Conservation (phyloP, 2,329 filamentous ascomycete species). For the Amylocarpus encephaloides region DNA sequence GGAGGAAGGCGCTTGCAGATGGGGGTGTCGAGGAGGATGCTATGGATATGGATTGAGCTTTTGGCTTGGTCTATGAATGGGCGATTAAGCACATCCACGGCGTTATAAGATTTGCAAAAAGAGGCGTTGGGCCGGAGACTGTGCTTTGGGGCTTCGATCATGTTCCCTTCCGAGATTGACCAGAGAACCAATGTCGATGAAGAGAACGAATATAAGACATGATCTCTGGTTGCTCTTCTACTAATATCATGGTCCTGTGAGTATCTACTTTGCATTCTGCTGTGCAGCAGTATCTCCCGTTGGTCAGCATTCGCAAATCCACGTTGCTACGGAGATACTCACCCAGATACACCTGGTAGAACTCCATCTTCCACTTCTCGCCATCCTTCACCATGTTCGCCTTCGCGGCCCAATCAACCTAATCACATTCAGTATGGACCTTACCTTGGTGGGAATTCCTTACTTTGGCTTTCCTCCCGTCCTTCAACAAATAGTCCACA, state of each 20-base stretch:
- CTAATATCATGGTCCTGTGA: not conserved
- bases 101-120: conserved; percentile 11
- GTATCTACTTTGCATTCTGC: conserved; percentile 19
- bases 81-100: conserved; percentile 1
- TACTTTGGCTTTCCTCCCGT: conserved; percentile 33
- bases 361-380: conserved; percentile 25
- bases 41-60: conserved; percentile 39
- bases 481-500: conserved; percentile 46
- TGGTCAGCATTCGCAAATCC: not conserved
- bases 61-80: not conserved
- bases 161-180: not conserved
- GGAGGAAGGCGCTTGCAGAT: conserved; percentile 34
- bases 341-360: conserved; percentile 29
- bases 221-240: too few relatives aligned
- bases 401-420: conserved; percentile 27
- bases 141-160: not conserved
- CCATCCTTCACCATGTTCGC: conserved; percentile 24
- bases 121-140: not conserved
- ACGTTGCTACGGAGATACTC: conserved; percentile 5
- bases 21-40: conserved; percentile 42
- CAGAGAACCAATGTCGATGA: not conserved
- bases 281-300: conserved; percentile 19
- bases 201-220: not conserved
- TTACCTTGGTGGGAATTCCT: conserved; percentile 5
- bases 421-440: not conserved